Evolutionary conservation across 2,329 filamentous ascomycete species (phyloP).

Genomic region (Chrysoporthe deuterocubensis): DNA sequence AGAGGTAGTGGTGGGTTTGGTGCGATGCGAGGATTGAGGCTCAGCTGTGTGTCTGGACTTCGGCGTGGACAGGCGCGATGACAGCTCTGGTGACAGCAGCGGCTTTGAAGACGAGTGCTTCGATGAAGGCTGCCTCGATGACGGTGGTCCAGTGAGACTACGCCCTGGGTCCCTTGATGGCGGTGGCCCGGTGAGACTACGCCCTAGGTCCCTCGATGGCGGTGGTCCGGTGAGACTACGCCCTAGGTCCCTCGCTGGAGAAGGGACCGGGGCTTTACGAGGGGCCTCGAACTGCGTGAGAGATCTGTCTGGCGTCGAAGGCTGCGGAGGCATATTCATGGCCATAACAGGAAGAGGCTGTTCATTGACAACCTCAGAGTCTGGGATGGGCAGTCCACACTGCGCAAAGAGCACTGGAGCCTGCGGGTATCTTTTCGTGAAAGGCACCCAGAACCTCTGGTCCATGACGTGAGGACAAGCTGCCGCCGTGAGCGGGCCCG

Average conservation of each 20-base stretch:
- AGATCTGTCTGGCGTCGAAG: not conserved
- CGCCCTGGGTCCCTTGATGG: not conserved
- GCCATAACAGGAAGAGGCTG: not conserved
- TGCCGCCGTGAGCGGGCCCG: constrained; percentile 27
- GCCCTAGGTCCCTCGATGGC: not conserved
- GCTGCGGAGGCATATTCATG: not conserved
- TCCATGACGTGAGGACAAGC: constrained; percentile 28
- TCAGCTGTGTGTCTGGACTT: not conserved
- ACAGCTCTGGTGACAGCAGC: not conserved
- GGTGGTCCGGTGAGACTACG: constrained; percentile 9
- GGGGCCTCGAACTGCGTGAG: not conserved
- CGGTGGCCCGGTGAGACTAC: constrained; percentile 1
- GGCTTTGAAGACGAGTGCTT: not conserved
- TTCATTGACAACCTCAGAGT: not conserved
- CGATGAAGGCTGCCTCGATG: too few species aligned
- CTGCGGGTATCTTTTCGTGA: constrained; percentile 32
- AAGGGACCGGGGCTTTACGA: not conserved
- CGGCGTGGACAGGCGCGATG: not conserved
- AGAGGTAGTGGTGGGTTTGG: not conserved
- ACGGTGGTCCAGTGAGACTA: constrained; percentile 1
- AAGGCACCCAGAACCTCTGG: constrained; percentile 32
- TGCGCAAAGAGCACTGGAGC: constrained; percentile 36
- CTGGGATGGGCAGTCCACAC: constrained; percentile 36
- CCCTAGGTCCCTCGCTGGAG: not conserved
- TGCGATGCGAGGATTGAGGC: not conserved